phyloP scores from a whole-genome alignment of 441 rosid genomes.

The Dalechampia spathulata region DNA sequence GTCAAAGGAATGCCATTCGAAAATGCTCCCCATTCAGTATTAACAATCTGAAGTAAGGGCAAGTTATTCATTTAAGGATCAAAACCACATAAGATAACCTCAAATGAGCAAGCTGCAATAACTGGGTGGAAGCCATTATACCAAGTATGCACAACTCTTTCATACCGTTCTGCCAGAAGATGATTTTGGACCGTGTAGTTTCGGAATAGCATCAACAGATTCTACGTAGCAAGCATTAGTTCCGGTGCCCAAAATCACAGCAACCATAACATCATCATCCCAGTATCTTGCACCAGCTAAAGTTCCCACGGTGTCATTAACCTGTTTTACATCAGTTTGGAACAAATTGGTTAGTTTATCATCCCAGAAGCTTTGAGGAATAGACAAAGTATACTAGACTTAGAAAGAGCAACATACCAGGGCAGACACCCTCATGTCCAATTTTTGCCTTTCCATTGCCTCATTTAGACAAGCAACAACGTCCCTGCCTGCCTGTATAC shows the following conservation, averaged over 20 bases:
- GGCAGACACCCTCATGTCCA: constrained; percentile 79
- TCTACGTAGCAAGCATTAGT: constrained; percentile 94
- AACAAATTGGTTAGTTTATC: constrained; percentile 9
- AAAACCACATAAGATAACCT: neutral
- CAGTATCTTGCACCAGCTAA: constrained; percentile 80
- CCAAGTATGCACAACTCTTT: neutral
- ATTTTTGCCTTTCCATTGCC: constrained; percentile 63
- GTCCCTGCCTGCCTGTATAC: constrained; percentile 61
- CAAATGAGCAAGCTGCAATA: neutral
- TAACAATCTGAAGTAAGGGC: constrained; percentile 46
- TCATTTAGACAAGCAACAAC: constrained; percentile 84
- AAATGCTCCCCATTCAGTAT: constrained; percentile 92
- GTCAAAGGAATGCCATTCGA: constrained; percentile 68
- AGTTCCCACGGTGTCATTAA: constrained; percentile 78
- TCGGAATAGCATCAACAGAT: constrained; percentile 54
- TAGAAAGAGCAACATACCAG: constrained; percentile 38
- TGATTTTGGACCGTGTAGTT: constrained; percentile 34
- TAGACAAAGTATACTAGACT: neutral
- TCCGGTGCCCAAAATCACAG: constrained; percentile 92
- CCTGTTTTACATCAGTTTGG: constrained; percentile 30
- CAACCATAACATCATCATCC: constrained; percentile 85
- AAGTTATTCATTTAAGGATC: constrained; percentile 7
- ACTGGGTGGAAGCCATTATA: neutral
- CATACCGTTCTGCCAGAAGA: constrained; percentile 51
- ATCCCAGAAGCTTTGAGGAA: neutral